These are phyloP conservation scores for Afroboletus lepidellus DNA, from an alignment of 1,284 basidiomycete genomes.

Conservation along the genomic window DNA sequence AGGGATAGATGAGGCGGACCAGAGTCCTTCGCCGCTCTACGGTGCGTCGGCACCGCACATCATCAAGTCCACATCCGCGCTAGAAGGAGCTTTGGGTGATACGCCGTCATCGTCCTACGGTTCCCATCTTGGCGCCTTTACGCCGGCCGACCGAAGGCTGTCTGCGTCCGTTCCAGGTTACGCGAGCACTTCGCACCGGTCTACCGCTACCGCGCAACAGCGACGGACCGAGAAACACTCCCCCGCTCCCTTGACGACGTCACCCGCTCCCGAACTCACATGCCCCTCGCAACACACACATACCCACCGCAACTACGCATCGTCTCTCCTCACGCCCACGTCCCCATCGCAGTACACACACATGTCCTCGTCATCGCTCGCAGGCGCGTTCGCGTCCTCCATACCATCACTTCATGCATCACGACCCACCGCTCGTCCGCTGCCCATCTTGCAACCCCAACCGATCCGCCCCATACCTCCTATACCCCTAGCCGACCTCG, in stretches of 20 bases:
- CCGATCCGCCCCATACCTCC: slow-evolving; percentile 54
- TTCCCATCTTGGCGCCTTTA: background rate
- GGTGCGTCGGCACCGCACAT: slow-evolving; percentile 22
- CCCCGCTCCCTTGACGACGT: slow-evolving; percentile 1
- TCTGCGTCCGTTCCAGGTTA: slow-evolving; percentile 35
- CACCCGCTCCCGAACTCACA: slow-evolving; percentile 8
- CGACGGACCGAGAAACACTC: slow-evolving; percentile 23
- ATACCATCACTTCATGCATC: slow-evolving; percentile 12
- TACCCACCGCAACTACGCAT: slow-evolving; percentile 21
- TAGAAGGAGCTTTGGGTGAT: slow-evolving; percentile 34
- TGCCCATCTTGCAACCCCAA: slow-evolving; percentile 52
- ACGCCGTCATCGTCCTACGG: slow-evolving; percentile 14
- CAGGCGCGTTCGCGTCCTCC: slow-evolving; percentile 27
- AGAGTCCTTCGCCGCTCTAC: slow-evolving; percentile 19
- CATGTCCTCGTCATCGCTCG: slow-evolving; percentile 26
- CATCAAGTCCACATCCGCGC: slow-evolving; percentile 33
- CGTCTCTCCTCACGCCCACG: slow-evolving; percentile 19
- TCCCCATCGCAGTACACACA: slow-evolving; percentile 24
- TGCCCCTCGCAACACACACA: slow-evolving; percentile 21
- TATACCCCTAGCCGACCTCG: slow-evolving; percentile 47
- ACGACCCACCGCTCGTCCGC: slow-evolving; percentile 17
- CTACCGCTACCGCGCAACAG: slow-evolving; percentile 9
- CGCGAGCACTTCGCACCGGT: slow-evolving; percentile 23
- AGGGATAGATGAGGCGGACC: slow-evolving; percentile 20
- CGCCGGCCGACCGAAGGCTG: slow-evolving; percentile 28